Base-by-base conservation (phyloP, 345 rosid species). In the Kandelia obovata region DNA sequence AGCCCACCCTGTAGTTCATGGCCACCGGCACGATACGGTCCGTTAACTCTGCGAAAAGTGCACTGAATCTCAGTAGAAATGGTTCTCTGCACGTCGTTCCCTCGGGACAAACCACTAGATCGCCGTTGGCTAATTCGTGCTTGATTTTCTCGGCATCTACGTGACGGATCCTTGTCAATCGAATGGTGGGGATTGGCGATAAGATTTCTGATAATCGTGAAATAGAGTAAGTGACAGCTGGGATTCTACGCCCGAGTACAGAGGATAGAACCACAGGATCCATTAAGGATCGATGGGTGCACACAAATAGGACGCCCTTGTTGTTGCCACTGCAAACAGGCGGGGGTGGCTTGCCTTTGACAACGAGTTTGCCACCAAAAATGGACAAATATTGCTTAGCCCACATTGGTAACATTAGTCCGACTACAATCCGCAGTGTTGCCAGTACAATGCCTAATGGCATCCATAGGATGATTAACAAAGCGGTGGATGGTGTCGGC, bases 1-100 rank as follows among this genome's bases (percentile, higher is more conserved):
- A 85, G n/a, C 90, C 94, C n/a, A 89, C 96, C 72, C 89, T 66
- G 21, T 94, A 91, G 62, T 91, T 87, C 98, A 89, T 94, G 1
- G 97, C 98, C 6, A 94, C 98, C 0, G 97, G 97, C 3, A 94
- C 97, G 2, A 94, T 91, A 27, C 80, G 78, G 61, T 93, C 98
- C 0, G 97, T 93, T 60, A 89, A 65, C 63, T 93, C 98, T 0
- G 97, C 98, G 35, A 94, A 94, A 16, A 91, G 89, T 7, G 88
- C 97, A 47, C 97, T 91, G 62, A 94, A 94, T 58, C 98, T 76
- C 53, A 94, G 66, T 13, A 91, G 71, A 67, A 91, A 91, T 5
- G 98, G 98, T 37, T 94, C 98, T 6, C 98, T 82, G 52, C 98
- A 94, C 5, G 98, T 94, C 5, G 98, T 94, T 28, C 98, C 98